Evolutionary conservation across 2,329 filamentous ascomycete species (phyloP).

Genomic region (Talaromyces marneffei): DNA sequence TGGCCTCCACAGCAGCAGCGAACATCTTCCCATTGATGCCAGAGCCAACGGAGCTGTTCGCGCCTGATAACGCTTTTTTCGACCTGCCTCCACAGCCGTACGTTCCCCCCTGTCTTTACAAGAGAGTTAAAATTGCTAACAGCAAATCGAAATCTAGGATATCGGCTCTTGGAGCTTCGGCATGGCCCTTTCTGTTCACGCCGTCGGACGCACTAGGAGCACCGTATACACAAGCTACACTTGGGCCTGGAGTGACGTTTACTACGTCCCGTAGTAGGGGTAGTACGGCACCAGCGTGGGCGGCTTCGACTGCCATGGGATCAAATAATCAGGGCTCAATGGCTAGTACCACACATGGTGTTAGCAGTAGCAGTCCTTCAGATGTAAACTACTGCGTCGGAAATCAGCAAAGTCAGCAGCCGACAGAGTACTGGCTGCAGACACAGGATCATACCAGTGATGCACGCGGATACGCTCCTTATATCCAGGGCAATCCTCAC

Average conservation of each 20-base stretch:
- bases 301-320: neutral
- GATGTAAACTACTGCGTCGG: constrained; percentile 2
- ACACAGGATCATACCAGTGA: constrained; percentile 16
- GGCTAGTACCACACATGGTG: neutral
- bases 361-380: neutral
- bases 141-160: neutral
- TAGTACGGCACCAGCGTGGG: neutral
- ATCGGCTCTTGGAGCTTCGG: constrained; percentile 7
- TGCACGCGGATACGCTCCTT: constrained; percentile 17
- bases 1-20: constrained; percentile 12
- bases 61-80: constrained; percentile 2
- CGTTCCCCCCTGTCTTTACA: neutral
- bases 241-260: neutral
- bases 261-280: neutral
- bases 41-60: constrained; percentile 11
- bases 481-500: constrained; percentile 9
- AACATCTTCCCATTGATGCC: constrained; percentile 9
- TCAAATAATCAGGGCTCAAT: neutral
- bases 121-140: neutral
- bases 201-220: neutral
- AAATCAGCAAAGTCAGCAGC: neutral
- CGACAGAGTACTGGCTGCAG: constrained; percentile 17
- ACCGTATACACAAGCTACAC: neutral
- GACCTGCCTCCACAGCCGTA: constrained; percentile 10
- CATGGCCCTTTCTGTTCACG: constrained; percentile 5